phyloP scores from a whole-genome alignment of 179 eudicot genomes.

The Spinacia oleracea region DNA sequence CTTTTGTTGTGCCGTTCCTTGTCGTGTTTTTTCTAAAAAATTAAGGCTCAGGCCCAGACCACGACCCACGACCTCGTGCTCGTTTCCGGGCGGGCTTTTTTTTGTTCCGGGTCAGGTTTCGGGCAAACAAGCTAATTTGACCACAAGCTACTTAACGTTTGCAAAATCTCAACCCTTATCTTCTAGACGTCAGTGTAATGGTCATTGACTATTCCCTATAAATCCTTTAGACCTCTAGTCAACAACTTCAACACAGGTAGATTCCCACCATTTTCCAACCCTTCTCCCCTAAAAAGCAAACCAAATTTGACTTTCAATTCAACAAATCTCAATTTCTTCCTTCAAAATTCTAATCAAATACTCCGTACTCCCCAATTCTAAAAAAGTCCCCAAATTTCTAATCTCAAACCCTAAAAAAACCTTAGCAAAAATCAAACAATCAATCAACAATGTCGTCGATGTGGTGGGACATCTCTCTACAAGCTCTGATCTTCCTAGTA shows the following conservation, averaged over 20 bases:
- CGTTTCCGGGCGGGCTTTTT: no score
- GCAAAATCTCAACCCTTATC: no score
- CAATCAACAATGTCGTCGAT: constrained; percentile 33
- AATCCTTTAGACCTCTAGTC: no score
- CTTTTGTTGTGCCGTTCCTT: no score
- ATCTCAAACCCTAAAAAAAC: not conserved
- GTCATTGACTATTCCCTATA: not conserved
- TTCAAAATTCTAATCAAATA: not conserved
- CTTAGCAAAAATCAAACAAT: not conserved
- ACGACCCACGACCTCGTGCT: no score
- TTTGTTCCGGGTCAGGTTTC: no score
- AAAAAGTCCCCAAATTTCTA: not conserved
- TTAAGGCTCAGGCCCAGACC: no score
- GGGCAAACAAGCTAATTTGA: no score
- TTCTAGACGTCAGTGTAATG: no score
- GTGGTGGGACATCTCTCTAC: constrained; percentile 55
- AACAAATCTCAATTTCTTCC: not conserved
- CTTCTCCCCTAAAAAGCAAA: not conserved
- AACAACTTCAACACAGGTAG: not conserved
- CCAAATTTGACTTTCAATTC: constrained; percentile 13
- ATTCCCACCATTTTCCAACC: not conserved
- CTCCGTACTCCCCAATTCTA: no score
- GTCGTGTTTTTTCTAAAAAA: no score
- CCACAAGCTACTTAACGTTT: no score
- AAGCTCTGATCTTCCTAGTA: constrained; percentile 37